Evolutionary conservation across 306 rosid genomes (phyloP).

Genomic region (Casuarina glauca): DNA sequence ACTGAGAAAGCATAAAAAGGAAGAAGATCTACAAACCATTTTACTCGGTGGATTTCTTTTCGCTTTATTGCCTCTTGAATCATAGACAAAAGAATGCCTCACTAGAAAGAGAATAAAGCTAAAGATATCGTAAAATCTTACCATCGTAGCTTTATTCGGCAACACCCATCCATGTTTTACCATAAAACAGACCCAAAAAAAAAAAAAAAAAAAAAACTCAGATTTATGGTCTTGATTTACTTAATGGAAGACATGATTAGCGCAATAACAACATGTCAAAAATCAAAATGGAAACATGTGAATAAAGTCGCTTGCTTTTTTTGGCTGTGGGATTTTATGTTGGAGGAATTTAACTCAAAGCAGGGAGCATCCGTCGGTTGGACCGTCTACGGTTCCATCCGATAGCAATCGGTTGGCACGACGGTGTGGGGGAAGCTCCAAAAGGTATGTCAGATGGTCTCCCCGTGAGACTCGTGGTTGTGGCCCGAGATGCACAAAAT

Average conservation of each 20-base stretch:
- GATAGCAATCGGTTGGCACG: too few species aligned
- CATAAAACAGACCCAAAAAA: background rate
- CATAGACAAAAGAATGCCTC: conserved; percentile 2
- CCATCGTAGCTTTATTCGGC: background rate
- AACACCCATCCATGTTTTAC: background rate
- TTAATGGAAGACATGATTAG: background rate
- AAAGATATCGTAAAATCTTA: background rate
- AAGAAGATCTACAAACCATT: background rate
- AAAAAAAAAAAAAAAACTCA: background rate
- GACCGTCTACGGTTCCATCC: too few species aligned
- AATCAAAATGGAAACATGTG: background rate
- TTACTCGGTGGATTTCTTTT: background rate
- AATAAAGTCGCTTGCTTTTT: background rate
- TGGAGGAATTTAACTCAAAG: background rate
- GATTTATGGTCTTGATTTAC: background rate
- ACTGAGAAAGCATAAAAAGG: conserved; percentile 1
- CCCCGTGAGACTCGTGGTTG: too few species aligned
- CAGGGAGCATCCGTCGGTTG: too few species aligned
- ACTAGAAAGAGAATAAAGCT: background rate
- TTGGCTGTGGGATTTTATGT: too few species aligned
- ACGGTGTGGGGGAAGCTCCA: too few species aligned
- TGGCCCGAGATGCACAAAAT: too few species aligned
- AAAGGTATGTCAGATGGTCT: too few species aligned
- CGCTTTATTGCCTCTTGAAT: conserved; percentile 1
- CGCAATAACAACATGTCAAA: background rate